Evolutionary conservation across 805 yeast species (phyloP), one percentile per base, ranked within the genome.

Genomic region (Nakazawaea wickerhamii): DNA sequence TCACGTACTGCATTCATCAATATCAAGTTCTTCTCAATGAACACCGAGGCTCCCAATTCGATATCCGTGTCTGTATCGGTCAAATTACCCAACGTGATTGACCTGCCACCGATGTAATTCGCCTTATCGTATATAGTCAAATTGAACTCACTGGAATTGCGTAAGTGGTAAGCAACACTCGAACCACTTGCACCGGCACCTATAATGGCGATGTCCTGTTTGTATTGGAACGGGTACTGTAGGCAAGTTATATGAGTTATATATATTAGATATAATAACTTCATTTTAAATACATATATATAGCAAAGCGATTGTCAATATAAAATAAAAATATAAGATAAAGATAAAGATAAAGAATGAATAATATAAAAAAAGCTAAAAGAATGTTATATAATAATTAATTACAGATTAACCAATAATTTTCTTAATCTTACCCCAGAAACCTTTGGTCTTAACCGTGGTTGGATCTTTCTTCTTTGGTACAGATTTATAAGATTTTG

Each of bases 11-110:
- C 74, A 21, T 57, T 53, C n/a, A 36, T 32, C 32, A 73, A 41
- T 19, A 71, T 63, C 46, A 52, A 46, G 45, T 73, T 73, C 5
- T 57, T 65, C 6, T 55, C 54, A 15, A 69, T 69, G 47, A 70
- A 72, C 1, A 71, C 57, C 2, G 73, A 61, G 0, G 68, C 79
- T 7, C 79, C 79, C 7, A 72, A 48, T 49, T 73, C 79, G 20
- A 65, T 55, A 4, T 39, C 30, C 1, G 30, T 36, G 1, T 49
- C 54, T 22, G 51, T 45, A 23, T 59, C 54, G 13, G 58, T 57
- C 40, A 54, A 48, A 17, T 59, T 56, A 4, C 50, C 51, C 7
- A 69, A 55, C 0, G 71, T 65, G 2, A 67, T 63, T 2, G 70
- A 57, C 26, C 79, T 53, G 0, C 79, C 79, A 7, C 79, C 79